A percentile compares a stretch with the other conserved stretches of the same genome.
These are phyloP conservation scores for Arabis hirsuta DNA, from an alignment of 345 rosid genomes.

Conservation along the genomic window DNA sequence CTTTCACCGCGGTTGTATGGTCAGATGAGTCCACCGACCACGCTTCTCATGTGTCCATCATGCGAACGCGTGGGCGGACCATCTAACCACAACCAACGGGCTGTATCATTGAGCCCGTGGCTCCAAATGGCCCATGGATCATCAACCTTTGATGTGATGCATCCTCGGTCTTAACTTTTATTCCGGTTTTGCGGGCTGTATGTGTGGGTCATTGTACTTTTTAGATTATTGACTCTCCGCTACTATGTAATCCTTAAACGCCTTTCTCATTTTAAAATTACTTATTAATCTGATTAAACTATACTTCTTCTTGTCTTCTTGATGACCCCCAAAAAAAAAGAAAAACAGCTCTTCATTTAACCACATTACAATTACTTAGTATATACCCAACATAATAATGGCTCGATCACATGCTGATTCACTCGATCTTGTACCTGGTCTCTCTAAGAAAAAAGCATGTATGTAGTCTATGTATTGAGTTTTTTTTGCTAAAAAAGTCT, in stretches of 20 bases:
- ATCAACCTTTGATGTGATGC: conserved; percentile 40
- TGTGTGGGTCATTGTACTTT: conserved; percentile 44
- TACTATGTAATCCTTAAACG: conserved; percentile 27
- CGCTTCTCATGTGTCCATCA: conserved; percentile 96
- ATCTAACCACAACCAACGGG: conserved; percentile 27
- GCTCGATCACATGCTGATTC: too few species aligned
- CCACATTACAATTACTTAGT: background rate
- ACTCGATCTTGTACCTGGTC: too few species aligned
- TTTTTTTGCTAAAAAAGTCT: too few species aligned
- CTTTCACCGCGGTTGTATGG: conserved; percentile 91
- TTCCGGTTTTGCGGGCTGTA: conserved; percentile 5
- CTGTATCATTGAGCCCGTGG: conserved; percentile 36
- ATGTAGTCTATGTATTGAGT: background rate
- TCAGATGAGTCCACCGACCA: conserved; percentile 95
- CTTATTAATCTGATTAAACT: conserved; percentile 24
- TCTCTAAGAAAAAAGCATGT: too few species aligned
- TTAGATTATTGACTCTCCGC: conserved; percentile 38
- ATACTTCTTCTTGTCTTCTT: conserved; percentile 19
- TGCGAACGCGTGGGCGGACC: conserved; percentile 81
- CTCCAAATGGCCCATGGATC: conserved; percentile 41
- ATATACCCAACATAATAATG: too few species aligned
- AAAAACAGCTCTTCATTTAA: background rate
- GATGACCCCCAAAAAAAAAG: background rate
- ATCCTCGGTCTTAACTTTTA: conserved; percentile 38
- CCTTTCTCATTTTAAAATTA: background rate